Base-by-base conservation (phyloP, 2,329 filamentous ascomycete genomes). In the Microascus cirrosus region DNA sequence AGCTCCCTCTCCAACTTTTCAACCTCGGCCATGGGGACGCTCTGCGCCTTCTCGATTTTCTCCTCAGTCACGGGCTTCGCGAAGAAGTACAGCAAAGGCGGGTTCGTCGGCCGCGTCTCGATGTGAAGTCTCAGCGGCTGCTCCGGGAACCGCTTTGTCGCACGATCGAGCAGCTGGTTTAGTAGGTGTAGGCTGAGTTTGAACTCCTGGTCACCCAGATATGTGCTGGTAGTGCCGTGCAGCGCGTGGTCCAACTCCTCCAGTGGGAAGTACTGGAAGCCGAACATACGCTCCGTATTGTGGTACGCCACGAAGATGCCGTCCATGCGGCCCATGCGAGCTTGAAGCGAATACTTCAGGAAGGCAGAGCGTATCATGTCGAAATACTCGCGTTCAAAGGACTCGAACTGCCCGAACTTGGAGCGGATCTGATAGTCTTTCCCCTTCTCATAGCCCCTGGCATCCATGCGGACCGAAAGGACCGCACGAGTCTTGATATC, bases 271-370 rank as follows among this genome's bases (percentile, higher is more conserved):
- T 99, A 99, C 71, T 99, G 94, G 70, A 99, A 99, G 6, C 94
- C 94, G 68, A 99, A 99, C 55, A 99, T 95, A 58, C 92, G 87
- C 71, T 92, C 81, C 2, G 91, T 89, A 69, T 99, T 99, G 75
- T 99, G 94, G 69, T 85, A 99, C 2, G 94, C 94, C 24, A 97
- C 89, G 67, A 97, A 99, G 55, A 97, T 96, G 57, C 94, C 94
- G 68, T 99, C 93, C 95, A 99, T 99, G 55, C 92, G 85, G 20
- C 95, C 94, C 83, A 99, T 95, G 52, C 94, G 89, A 32, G 93
- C 95, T 72, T 99, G 94, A 34, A 99, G 77, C 11, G 92, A 96
- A 70, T 99, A 99, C 68, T 99, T 99, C 58, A 99, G 76, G 73
- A 99, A 93, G 0, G 93, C 94, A 1, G 92, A 83, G 57, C 95